A percentile compares a stretch with the other conserved stretches of the same genome.
phyloP scores from a whole-genome alignment of 257 asterid genomes.

The Capsicum chinense region DNA sequence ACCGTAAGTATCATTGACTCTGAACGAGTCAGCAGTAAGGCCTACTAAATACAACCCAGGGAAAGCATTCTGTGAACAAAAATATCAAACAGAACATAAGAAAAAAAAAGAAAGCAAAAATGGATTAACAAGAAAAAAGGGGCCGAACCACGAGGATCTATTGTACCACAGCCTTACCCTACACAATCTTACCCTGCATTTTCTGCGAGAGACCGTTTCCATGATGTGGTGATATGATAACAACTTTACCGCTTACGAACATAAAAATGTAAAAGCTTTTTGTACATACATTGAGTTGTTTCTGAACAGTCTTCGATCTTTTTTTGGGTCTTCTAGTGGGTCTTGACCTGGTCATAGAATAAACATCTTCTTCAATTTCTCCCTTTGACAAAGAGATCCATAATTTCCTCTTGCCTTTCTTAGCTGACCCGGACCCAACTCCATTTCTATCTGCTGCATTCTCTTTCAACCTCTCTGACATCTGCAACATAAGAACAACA shows the following conservation, averaged over 20 bases:
- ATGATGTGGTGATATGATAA: too few species aligned
- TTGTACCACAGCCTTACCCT: too few species aligned
- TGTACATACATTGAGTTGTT: conserved; percentile 67
- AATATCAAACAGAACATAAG: conserved; percentile 15
- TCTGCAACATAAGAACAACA: not conserved
- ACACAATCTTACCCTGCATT: too few species aligned
- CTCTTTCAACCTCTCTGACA: conserved; percentile 47
- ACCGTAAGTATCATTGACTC: conserved; percentile 58
- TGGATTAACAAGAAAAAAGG: too few species aligned
- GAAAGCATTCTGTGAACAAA: conserved; percentile 53
- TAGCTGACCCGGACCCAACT: conserved; percentile 42
- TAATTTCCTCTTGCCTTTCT: conserved; percentile 60
- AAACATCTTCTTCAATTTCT: conserved; percentile 91
- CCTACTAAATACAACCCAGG: conserved; percentile 83
- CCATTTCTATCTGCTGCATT: conserved; percentile 31
- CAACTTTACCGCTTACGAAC: too few species aligned
- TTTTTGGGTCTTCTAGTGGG: conserved; percentile 81
- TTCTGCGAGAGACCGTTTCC: too few species aligned
- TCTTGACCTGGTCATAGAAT: conserved; percentile 74
- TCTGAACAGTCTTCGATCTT: conserved; percentile 74
- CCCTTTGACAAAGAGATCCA: conserved; percentile 85
- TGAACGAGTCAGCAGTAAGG: conserved; percentile 60
- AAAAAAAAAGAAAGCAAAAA: not conserved
- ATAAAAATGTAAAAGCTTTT: too few species aligned
- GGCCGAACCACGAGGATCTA: too few species aligned